Evolutionary conservation across 345 rosid genomes (phyloP).

Genomic region (Linum usitatissimum): DNA sequence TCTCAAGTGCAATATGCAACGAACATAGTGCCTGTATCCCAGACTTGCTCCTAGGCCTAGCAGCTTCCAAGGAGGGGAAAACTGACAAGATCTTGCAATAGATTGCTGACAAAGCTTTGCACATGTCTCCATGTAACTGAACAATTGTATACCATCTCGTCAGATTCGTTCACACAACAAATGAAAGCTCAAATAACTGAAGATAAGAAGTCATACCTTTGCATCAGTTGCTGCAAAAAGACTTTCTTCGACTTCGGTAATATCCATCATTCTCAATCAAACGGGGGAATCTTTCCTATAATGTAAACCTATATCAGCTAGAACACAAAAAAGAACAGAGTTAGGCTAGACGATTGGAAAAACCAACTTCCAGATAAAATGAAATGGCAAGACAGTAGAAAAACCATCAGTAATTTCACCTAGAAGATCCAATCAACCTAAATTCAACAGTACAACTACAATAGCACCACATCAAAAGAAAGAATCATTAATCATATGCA

Average conservation of each 20-base stretch:
- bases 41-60: constrained; percentile 91
- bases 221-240: constrained; percentile 89
- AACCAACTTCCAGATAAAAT: constrained; percentile 5
- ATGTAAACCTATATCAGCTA: constrained; percentile 34
- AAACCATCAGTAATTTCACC: background rate
- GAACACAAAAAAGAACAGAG: constrained; percentile 12
- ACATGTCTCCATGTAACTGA: constrained; percentile 93
- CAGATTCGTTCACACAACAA: constrained; percentile 3
- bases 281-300: constrained; percentile 12
- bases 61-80: constrained; percentile 93
- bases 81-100: constrained; percentile 60
- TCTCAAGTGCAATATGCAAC: constrained; percentile 87
- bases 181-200: background rate
- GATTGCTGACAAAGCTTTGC: constrained; percentile 57
- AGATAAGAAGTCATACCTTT: constrained; percentile 42
- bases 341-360: constrained; percentile 4
- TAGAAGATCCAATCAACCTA: background rate
- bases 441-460: background rate
- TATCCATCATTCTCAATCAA: constrained; percentile 60
- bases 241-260: constrained; percentile 77
- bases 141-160: background rate
- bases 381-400: background rate
- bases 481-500: background rate
- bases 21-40: constrained; percentile 94
- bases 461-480: background rate